Base-by-base conservation (phyloP, 495 filamentous ascomycete genomes). In the Annulohypoxylon moriforme region DNA sequence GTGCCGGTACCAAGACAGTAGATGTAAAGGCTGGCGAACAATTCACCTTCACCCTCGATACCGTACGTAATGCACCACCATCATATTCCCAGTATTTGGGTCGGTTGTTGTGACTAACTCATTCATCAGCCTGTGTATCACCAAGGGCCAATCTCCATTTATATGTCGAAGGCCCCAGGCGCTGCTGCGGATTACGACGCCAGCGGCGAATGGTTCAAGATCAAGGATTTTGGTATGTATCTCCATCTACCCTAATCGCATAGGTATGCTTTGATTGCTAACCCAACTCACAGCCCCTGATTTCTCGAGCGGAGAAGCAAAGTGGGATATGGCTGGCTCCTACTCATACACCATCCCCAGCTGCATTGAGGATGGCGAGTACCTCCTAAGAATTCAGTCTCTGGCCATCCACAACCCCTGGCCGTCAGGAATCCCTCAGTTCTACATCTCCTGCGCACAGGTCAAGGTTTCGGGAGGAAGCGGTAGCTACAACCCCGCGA, bases 381-480 rank as follows among this genome's bases (percentile, higher is more conserved):
- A 89, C 59, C 84, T 89, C 40, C 76, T 88, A 57, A 79, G 86
- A 7, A 82, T 84, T 61, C 85, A 88, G 72, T 81, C 82, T 47
- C 81, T 88, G 16, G 86, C 79, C 24, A 82, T 86, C 72, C 84
- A 87, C 76, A 87, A 86, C 77, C 76, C 76, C 7, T 78, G 46
- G 31, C 82, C 82, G 4, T 69, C 74, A 0, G 79, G 69, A 20
- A 81, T 73, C 25, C 81, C 71, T 33, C 79, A 67, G 74, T 74
- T 72, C 64, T 76, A 76, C 59, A 71, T 72, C 64, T 73, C 69
- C 14, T 77, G 75, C 64, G 75, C 77, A 46, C 74, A 79, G 60
- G 65, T 78, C 42, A 77, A 67, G 55, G 71, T 78, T 24, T 74
- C 76, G 14, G 76, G 74, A 11, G 76, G 75, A 52, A 68, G 66